Conservation (phyloP, 108 stramenopile species). For the Mayamaea pseudoterrestris region DNA sequence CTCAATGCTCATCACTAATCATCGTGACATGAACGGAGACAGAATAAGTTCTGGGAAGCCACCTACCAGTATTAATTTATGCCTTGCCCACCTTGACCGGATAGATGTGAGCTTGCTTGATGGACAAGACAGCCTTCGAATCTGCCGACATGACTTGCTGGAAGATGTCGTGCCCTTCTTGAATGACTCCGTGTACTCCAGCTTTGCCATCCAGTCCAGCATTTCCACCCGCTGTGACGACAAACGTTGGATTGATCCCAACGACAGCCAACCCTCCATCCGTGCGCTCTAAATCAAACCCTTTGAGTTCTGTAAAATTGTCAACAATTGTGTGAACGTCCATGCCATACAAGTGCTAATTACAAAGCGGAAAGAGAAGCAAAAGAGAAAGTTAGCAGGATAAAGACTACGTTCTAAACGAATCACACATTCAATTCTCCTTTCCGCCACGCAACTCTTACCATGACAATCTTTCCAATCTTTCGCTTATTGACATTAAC, state of each 20-base stretch:
- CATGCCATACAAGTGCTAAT: conserved; percentile 1
- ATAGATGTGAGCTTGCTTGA: neutral
- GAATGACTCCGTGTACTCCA: neutral
- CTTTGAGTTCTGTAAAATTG: neutral
- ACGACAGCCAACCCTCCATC: too few relatives aligned
- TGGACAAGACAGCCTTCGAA: neutral
- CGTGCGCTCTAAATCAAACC: neutral
- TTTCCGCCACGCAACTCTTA: too few relatives aligned
- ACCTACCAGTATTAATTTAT: too few relatives aligned
- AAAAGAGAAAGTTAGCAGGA: too few relatives aligned
- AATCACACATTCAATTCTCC: too few relatives aligned
- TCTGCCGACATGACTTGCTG: neutral
- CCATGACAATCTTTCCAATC: neutral
- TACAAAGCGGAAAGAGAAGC: too few relatives aligned
- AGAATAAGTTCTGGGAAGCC: too few relatives aligned
- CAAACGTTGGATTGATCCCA: too few relatives aligned
- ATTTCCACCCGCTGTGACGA: too few relatives aligned
- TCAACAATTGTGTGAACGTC: neutral
- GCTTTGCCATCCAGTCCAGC: neutral
- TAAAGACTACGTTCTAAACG: too few relatives aligned
- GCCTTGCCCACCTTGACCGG: neutral
- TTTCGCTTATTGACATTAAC: neutral
- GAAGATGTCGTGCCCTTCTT: neutral
- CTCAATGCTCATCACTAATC: too few relatives aligned
- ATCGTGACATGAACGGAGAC: too few relatives aligned